Evolutionary conservation across 108 stramenopile genomes (phyloP).

Genomic region (Pseudonitzschia pungens): DNA sequence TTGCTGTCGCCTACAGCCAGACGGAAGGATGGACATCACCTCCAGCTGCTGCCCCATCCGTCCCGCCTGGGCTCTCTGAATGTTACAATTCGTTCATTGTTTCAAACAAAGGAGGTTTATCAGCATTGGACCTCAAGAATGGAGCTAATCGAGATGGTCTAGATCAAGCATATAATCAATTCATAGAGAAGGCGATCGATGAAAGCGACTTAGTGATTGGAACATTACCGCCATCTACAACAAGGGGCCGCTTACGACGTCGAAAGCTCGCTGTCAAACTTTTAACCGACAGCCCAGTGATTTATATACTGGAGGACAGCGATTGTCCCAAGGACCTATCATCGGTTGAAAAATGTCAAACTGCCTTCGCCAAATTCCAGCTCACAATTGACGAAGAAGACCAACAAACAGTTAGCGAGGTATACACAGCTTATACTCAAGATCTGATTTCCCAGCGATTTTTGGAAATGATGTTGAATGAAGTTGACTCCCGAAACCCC

Average conservation of each 20-base stretch:
- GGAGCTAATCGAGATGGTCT: slow-evolving; percentile 34
- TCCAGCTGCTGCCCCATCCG: slow-evolving; percentile 1
- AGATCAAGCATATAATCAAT: slow-evolving; percentile 31
- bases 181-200: slow-evolving; percentile 17
- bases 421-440: slow-evolving; percentile 29
- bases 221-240: background rate
- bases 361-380: slow-evolving; percentile 39
- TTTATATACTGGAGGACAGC: slow-evolving; percentile 28
- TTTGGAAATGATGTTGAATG: slow-evolving; percentile 17
- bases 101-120: slow-evolving; percentile 21
- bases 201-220: background rate
- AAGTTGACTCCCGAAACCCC: slow-evolving; percentile 8
- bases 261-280: slow-evolving; percentile 26
- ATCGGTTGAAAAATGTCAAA: slow-evolving; percentile 20
- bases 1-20: slow-evolving; percentile 16
- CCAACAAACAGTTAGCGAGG: slow-evolving; percentile 11
- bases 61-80: slow-evolving; percentile 28
- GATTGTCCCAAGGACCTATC: slow-evolving; percentile 27
- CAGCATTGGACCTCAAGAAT: slow-evolving; percentile 15
- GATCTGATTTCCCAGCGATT: slow-evolving; percentile 12
- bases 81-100: slow-evolving; percentile 45
- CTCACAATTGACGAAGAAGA: slow-evolving; percentile 27
- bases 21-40: slow-evolving; percentile 17
- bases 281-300: slow-evolving; percentile 4
- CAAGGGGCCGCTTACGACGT: background rate